Conservation (phyloP, 1,284 basidiomycete genomes). For the Sanghuangporus weigelae region DNA sequence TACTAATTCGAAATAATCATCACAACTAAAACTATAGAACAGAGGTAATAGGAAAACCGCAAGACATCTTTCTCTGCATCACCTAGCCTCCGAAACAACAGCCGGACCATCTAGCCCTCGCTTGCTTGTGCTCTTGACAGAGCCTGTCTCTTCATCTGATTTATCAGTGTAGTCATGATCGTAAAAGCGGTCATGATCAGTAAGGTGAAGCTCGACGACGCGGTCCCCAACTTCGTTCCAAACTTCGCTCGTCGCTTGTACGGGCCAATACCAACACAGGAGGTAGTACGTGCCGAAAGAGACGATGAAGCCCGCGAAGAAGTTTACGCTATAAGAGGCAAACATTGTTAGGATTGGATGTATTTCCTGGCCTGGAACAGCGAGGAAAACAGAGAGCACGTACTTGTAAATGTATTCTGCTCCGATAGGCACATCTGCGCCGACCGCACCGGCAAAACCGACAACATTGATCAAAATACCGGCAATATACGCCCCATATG, state of each 20-base stretch:
- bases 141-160: constrained; percentile 2
- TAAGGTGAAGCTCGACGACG: constrained; percentile 10
- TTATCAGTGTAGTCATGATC: not conserved
- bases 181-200: not conserved
- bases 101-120: too few species aligned
- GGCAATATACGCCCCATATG: constrained; percentile 65
- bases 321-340: constrained; percentile 41
- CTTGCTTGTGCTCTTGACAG: not conserved
- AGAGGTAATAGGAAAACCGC: too few species aligned
- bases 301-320: constrained; percentile 74
- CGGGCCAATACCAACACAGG: constrained; percentile 56
- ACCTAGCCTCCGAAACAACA: too few species aligned
- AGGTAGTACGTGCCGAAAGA: constrained; percentile 60
- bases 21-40: too few species aligned
- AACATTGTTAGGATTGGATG: constrained; percentile 63
- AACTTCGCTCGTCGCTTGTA: constrained; percentile 40
- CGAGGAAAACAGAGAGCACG: constrained; percentile 15
- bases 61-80: too few species aligned
- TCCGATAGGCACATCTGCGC: constrained; percentile 36
- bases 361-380: constrained; percentile 20
- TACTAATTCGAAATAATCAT: too few species aligned
- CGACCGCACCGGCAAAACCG: constrained; percentile 56
- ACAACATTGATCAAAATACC: constrained; percentile 83
- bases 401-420: constrained; percentile 28
- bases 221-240: constrained; percentile 54